Conservation (phyloP, 768 basidiomycete genomes). For the Fomitopsis serialis region DNA sequence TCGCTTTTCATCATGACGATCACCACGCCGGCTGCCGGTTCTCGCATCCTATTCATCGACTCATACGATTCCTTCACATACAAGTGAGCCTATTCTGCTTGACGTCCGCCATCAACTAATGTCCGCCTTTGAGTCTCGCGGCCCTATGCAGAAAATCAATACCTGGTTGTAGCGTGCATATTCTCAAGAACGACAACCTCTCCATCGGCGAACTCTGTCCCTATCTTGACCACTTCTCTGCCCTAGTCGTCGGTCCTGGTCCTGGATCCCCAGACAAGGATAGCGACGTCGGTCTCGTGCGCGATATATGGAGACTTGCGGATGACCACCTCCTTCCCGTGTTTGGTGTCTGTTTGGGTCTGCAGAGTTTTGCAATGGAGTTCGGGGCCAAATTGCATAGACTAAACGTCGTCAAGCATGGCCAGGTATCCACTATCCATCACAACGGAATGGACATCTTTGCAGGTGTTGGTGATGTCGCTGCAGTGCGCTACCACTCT, state of each 20-base stretch:
- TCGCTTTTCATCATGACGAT: neutral
- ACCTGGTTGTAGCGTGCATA: conserved; percentile 54
- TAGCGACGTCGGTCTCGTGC: conserved; percentile 63
- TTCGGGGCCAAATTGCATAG: conserved; percentile 57
- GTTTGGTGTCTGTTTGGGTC: conserved; percentile 80
- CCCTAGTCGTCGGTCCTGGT: conserved; percentile 72
- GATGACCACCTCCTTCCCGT: conserved; percentile 53
- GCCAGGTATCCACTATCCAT: conserved; percentile 60
- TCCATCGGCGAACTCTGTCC: conserved; percentile 44
- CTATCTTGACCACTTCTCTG: conserved; percentile 56
- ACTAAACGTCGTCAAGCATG: conserved; percentile 70
- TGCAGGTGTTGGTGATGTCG: conserved; percentile 42
- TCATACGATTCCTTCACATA: conserved; percentile 88
- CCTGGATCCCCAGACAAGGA: conserved; percentile 68
- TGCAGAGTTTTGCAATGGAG: conserved; percentile 69
- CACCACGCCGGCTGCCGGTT: conserved; percentile 17
- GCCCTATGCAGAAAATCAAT: conserved; percentile 61
- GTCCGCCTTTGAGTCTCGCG: conserved; percentile 48
- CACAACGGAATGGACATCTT: conserved; percentile 62
- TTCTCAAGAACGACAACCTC: conserved; percentile 69
- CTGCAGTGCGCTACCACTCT: conserved; percentile 78
- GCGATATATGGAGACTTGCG: conserved; percentile 62
- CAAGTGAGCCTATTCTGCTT: conserved; percentile 49
- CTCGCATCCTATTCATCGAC: conserved; percentile 66
- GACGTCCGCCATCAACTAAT: neutral